Conservation (phyloP, 2,329 filamentous ascomycete species). For the Stagonosporopsis tanaceti region DNA sequence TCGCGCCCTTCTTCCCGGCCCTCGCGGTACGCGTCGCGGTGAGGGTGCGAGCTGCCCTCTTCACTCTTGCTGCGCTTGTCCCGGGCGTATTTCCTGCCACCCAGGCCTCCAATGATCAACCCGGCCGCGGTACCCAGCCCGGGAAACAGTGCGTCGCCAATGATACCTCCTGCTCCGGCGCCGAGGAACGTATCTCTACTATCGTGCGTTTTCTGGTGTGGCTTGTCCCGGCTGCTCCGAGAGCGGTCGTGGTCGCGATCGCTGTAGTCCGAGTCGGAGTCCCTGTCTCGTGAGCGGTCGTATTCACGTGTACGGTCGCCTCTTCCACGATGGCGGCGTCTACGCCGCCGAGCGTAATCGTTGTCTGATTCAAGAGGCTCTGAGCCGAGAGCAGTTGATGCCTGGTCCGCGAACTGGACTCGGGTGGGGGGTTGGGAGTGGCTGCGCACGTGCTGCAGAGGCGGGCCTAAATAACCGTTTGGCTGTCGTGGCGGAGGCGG, state of each 20-base stretch:
- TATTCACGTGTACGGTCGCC: slow-evolving; percentile 22
- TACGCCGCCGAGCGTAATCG: slow-evolving; percentile 25
- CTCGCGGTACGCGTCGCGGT: slow-evolving; percentile 21
- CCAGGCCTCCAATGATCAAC: slow-evolving; percentile 53
- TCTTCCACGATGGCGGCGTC: slow-evolving; percentile 22
- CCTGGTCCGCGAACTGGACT: slow-evolving; percentile 41
- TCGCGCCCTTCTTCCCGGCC: slow-evolving; percentile 30
- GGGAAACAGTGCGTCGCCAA: slow-evolving; percentile 56
- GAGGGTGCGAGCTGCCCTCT: slow-evolving; percentile 12
- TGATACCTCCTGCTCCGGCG: slow-evolving; percentile 54
- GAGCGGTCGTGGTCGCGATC: slow-evolving; percentile 17
- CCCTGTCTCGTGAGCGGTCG: slow-evolving; percentile 24
- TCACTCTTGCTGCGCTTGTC: slow-evolving; percentile 38
- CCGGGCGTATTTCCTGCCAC: slow-evolving; percentile 51
- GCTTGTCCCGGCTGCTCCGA: slow-evolving; percentile 17
- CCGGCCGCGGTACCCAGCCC: slow-evolving; percentile 52
- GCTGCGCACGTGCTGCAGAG: slow-evolving; percentile 36
- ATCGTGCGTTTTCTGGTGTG: slow-evolving; percentile 31
- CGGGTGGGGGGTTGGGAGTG: slow-evolving; percentile 43
- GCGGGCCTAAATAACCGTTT: slow-evolving; percentile 37
- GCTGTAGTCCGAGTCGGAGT: slow-evolving; percentile 13
- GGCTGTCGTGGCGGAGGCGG: slow-evolving; percentile 22
- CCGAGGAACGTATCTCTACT: slow-evolving; percentile 54
- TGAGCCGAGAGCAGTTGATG: slow-evolving; percentile 25
- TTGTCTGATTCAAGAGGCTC: slow-evolving; percentile 29